Evolutionary conservation across 2,329 filamentous ascomycete genomes (phyloP).

Genomic region (Aspergillus sp.): DNA sequence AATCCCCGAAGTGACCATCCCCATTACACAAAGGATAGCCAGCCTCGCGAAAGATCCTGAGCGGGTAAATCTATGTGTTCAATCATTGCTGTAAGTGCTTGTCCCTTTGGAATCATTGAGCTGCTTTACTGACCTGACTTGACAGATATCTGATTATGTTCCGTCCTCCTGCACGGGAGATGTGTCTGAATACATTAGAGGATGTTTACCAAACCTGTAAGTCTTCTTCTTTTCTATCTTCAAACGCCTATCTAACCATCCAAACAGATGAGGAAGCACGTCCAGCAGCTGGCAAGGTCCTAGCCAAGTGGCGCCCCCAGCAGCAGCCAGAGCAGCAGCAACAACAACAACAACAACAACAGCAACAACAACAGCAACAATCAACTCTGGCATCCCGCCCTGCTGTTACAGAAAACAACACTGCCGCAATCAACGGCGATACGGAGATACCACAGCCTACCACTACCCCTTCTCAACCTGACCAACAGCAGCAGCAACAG

Average conservation of each 20-base stretch:
- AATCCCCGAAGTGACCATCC: conserved; percentile 70
- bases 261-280: conserved; percentile 41
- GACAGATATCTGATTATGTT: conserved; percentile 52
- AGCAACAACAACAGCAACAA: not conserved
- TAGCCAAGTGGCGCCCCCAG: conserved; percentile 52
- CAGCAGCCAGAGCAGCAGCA: conserved; percentile 13
- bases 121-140: conserved; percentile 7
- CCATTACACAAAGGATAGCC: conserved; percentile 68
- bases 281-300: conserved; percentile 48
- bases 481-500: not conserved
- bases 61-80: conserved; percentile 54
- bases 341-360: not conserved
- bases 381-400: not conserved
- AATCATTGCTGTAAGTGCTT: conserved; percentile 50
- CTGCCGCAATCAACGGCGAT: too few relatives aligned
- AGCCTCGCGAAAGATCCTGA: conserved; percentile 61
- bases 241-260: not conserved
- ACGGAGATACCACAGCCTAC: too few relatives aligned
- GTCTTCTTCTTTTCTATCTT: conserved; percentile 10
- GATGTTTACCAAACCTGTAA: conserved; percentile 54
- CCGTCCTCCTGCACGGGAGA: conserved; percentile 54
- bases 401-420: too few relatives aligned
- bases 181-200: conserved; percentile 54
- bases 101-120: not conserved
- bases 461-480: too few relatives aligned